A percentile compares a stretch with the other conserved stretches of the same genome.
Conservation (phyloP, 768 basidiomycete species). For the Mycena polygramma region DNA sequence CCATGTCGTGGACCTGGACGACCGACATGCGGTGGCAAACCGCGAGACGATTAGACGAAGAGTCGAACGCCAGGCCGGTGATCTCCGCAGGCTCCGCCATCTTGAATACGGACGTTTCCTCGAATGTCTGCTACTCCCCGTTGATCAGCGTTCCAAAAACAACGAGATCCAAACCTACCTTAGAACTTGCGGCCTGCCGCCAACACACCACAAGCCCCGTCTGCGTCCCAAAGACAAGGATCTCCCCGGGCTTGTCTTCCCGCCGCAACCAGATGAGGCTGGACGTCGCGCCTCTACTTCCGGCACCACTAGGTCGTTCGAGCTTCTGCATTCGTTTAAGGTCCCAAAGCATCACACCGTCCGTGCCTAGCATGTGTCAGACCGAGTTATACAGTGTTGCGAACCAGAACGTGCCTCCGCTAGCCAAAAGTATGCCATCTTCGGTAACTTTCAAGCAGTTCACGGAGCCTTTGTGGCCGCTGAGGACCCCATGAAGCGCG, state of each 20-base stretch:
- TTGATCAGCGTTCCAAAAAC: background rate
- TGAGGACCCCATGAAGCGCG: background rate
- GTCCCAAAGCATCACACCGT: conserved; percentile 24
- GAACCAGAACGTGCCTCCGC: conserved; percentile 23
- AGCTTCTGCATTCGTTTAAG: background rate
- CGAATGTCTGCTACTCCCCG: conserved; percentile 16
- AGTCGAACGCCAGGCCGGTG: conserved; percentile 37
- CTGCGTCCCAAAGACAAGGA: conserved; percentile 30
- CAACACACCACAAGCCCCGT: conserved; percentile 27
- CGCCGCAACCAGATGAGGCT: conserved; percentile 26
- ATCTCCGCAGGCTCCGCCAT: conserved; percentile 31
- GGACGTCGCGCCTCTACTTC: conserved; percentile 23
- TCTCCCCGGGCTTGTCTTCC: conserved; percentile 30
- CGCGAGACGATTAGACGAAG: conserved; percentile 34
- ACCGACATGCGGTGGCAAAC: conserved; percentile 27
- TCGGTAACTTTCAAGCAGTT: conserved; percentile 3
- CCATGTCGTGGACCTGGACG: conserved; percentile 30
- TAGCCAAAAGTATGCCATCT: conserved; percentile 21
- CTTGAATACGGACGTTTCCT: conserved; percentile 25
- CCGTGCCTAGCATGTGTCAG: conserved; percentile 10
- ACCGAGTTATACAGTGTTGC: background rate
- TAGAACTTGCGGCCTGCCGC: conserved; percentile 1
- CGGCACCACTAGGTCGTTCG: background rate
- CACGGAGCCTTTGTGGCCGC: background rate
- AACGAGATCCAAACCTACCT: background rate